A percentile compares a stretch with the other conserved stretches of the same genome.
Conservation (phyloP, 108 stramenopile species). For the Bacterosira constricta region DNA sequence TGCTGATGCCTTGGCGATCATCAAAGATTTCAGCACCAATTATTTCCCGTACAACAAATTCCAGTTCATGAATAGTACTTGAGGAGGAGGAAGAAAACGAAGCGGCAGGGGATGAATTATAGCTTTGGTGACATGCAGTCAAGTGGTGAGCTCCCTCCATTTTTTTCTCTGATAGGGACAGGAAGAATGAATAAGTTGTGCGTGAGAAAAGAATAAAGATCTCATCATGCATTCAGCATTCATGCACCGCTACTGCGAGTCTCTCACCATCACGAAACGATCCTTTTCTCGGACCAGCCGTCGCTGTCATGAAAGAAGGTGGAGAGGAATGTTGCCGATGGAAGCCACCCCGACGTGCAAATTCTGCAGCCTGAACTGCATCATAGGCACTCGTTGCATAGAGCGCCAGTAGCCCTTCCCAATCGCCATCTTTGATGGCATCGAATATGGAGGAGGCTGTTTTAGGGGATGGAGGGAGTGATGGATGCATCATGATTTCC, state of each 20-base stretch:
- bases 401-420: conserved; percentile 54
- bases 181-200: not conserved
- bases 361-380: conserved; percentile 37
- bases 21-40: conserved; percentile 27
- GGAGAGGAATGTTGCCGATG: not conserved
- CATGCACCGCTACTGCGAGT: not conserved
- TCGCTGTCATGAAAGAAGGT: not conserved
- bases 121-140: not conserved
- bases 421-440: conserved; percentile 58
- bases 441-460: conserved; percentile 44
- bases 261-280: conserved; percentile 31
- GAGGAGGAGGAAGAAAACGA: not conserved
- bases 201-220: not conserved
- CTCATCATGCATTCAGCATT: not conserved
- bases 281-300: not conserved
- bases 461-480: not conserved
- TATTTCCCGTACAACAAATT: conserved; percentile 24
- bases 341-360: conserved; percentile 1
- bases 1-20: not conserved
- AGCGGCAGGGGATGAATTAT: not conserved
- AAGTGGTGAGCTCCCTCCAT: conserved; percentile 9
- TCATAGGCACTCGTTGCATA: conserved; percentile 54
- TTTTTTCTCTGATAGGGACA: conserved; percentile 36
- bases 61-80: conserved; percentile 20
- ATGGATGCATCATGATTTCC: not conserved